Evolutionary conservation across 176 grass and related monocot genomes (phyloP), one percentile per base, ranked within the genome.

Genomic region (Triticum turgidum): DNA sequence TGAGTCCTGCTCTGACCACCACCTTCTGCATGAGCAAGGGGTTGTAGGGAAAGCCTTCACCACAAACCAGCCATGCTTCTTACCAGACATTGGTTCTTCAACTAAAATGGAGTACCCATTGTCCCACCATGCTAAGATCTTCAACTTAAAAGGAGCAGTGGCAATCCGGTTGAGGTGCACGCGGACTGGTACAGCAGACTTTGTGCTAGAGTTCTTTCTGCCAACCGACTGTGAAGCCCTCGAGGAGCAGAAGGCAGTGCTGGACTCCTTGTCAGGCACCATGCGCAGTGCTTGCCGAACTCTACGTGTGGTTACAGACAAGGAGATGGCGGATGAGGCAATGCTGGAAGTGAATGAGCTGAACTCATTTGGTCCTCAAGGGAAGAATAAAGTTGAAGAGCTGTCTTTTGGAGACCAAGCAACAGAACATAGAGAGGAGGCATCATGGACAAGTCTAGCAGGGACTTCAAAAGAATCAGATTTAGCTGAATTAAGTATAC

Each of bases 171-270:
- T 99, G 64, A 84, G 92, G 56, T 91, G 97, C 79, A 96, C 87
- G 12, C 79, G 68, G 75, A 96, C 90, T 13, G 90, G 94, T 76
- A 88, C 39, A 17, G 90, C 80, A 4, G 92, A 99, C 44, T 99
- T 96, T 44, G 97, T 99, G 61, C 77, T 99, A 72, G 97, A 99
- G 77, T 99, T 99, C 44, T 99, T 96, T 76, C 87, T 99, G 52
- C 97, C 97, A 52, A 79, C 80, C 11, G 65, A 87, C 34, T 94
- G 90, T 67, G 79, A 90, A 80, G 80, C 79, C 30, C 84, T 90
- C 4, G 89, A 91, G 87, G 92, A 96, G 51, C 94, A 99, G 85
- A 99, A 92, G 58, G 76, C 78, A 66, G 67, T 99, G 85, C 92
- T 99, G 81, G 90, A 94, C 78, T 96, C 92, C 59, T 87, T 99